Evolutionary conservation across 208 protist genomes (phyloP), one percentile per base, ranked within the genome.

Genomic region (Porcisia deanei): DNA sequence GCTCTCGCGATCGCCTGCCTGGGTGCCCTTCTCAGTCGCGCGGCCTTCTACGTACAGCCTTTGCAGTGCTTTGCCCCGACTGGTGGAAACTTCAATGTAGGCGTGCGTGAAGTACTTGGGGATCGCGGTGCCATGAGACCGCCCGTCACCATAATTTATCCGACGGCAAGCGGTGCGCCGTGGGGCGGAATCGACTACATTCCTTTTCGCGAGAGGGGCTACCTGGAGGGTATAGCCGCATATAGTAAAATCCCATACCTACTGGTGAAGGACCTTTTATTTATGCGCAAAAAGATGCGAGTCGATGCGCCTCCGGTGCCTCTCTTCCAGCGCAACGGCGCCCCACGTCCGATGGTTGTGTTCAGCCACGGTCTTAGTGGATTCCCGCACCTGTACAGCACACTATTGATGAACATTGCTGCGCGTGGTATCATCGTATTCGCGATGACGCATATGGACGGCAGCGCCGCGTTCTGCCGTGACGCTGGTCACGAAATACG

Each of bases 361-460:
- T 95, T 96, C 75, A 95, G 90, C 77, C 94, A 97, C 81, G 94
- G 92, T 77, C 81, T 96, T 18, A 45, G 71, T 5, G 94, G 85
- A 8, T 92, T 86, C 76, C 75, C 89, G 58, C 77, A 79, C 0
- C 76, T 96, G 37, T 96, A 96, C 81, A 88, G 79, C 55, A 79
- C 81, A 16, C 67, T 97, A n/a, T 55, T 91, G 45, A 82, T 90
- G 65, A 84, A 94, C 73, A 30, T 96, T 6, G 94, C 91, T 7
- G 85, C 85, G 5, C 90, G 89, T n/a, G 94, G 94, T 1, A 82
- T 76, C 2, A 49, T 96, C 54, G 91, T 97, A 54, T 73, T 95
- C 22, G 82, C 80, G n/a, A 39, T 93, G 58, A 85, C 82, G 4
- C 94, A 97, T 85, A 87, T 82, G 67, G 94, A 97, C 69, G 86